Conservation (phyloP, 73 alveolate genomes). For the Symbiodinium pilosum region DNA sequence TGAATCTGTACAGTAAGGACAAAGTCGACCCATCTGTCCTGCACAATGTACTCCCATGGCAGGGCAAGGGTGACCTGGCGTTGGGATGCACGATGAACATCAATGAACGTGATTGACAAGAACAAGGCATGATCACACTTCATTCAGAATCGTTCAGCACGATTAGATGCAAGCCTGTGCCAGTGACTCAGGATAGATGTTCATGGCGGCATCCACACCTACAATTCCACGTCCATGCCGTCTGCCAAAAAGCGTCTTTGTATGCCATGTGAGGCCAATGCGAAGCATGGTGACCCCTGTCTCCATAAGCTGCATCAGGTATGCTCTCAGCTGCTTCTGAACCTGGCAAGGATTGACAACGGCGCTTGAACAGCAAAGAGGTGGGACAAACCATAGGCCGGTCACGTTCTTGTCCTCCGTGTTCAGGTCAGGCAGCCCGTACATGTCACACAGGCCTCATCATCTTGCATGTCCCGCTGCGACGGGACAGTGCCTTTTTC, state of each 20-base stretch:
- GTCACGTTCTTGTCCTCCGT: neutral
- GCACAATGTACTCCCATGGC: conserved; percentile 37
- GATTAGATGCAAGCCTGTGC: neutral
- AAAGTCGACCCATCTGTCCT: neutral
- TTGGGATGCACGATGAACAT: neutral
- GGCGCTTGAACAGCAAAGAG: neutral
- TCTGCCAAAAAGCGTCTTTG: neutral
- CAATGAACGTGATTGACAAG: too few relatives aligned
- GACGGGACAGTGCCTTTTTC: too few relatives aligned
- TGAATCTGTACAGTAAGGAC: neutral
- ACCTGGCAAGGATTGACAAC: neutral
- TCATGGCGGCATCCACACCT: conserved; percentile 35
- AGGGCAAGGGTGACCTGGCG: neutral
- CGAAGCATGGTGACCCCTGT: conserved; percentile 28
- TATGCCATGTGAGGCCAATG: neutral
- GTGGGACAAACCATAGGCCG: neutral
- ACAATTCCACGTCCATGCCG: too few relatives aligned
- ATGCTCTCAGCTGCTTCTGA: conserved; percentile 21
- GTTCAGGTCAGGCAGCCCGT: conserved; percentile 42
- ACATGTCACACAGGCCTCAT: conserved; percentile 26
- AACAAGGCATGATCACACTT: neutral
- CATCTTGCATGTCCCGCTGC: neutral
- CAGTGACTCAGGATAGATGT: conserved; percentile 26
- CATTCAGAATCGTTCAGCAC: neutral
- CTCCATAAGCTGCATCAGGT: neutral